A percentile compares a stretch with the other conserved stretches of the same genome.
These are phyloP conservation scores for Chenopodium berlandieri DNA, from an alignment of 148 eudicot genomes.

Conservation along the genomic window DNA sequence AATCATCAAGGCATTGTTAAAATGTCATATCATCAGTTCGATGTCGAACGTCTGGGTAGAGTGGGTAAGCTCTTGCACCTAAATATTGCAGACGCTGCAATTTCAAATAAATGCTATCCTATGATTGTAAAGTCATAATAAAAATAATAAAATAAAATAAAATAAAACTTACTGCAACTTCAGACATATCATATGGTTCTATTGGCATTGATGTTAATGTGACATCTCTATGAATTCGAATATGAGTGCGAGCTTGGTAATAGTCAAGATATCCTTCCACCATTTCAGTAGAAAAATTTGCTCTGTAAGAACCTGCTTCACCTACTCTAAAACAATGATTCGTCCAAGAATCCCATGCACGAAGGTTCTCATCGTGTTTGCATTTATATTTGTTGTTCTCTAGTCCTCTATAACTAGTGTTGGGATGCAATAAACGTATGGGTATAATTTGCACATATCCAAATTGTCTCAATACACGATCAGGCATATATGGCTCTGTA, in stretches of 20 bases:
- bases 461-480: slow-evolving; percentile 6
- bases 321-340: not conserved
- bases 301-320: not conserved
- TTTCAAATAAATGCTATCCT: too few species aligned
- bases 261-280: not conserved
- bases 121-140: too few species aligned
- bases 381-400: not conserved
- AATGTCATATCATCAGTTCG: too few species aligned
- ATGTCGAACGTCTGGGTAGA: too few species aligned
- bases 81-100: not conserved
- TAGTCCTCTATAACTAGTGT: not conserved
- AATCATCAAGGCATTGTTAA: too few species aligned
- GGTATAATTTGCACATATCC: not conserved
- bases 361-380: not conserved
- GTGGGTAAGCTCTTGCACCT: not conserved
- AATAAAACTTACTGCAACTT: too few species aligned
- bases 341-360: not conserved
- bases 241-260: not conserved
- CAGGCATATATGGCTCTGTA: not conserved
- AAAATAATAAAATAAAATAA: too few species aligned
- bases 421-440: not conserved
- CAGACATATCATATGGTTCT: not conserved
- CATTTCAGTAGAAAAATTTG: not conserved
- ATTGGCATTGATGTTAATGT: too few species aligned
- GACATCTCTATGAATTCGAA: not conserved